Conservation (phyloP, 2,329 filamentous ascomycete species). For the Xylaria sp. region DNA sequence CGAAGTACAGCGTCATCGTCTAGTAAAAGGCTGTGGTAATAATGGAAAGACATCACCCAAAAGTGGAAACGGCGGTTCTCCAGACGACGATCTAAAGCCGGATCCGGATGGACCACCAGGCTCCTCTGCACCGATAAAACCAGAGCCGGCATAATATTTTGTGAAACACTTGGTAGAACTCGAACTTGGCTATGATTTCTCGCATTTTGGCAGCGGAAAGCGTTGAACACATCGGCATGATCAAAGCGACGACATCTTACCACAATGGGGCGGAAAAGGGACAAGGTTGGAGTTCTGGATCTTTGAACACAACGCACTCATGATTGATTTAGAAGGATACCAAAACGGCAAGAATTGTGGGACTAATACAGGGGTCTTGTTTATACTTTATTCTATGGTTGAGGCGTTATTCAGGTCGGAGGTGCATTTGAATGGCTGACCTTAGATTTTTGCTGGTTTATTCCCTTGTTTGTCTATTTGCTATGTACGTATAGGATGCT, state of each 20-base stretch:
- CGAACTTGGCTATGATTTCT: neutral
- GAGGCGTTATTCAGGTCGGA: constrained; percentile 32
- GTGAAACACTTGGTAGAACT: neutral
- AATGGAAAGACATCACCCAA: constrained; percentile 45
- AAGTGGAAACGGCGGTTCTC: constrained; percentile 39
- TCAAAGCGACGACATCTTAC: constrained; percentile 29
- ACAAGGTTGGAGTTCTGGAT: constrained; percentile 29
- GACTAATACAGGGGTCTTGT: constrained; percentile 30
- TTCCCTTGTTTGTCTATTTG: constrained; percentile 24
- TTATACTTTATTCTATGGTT: constrained; percentile 17
- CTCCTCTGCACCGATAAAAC: constrained; percentile 35
- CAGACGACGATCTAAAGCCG: constrained; percentile 41
- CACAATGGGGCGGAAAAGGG: constrained; percentile 29
- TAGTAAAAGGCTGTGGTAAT: constrained; percentile 72
- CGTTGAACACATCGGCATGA: constrained; percentile 24
- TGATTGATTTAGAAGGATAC: constrained; percentile 36
- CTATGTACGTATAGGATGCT: constrained; percentile 18
- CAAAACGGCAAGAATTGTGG: constrained; percentile 33
- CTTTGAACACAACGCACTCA: constrained; percentile 25
- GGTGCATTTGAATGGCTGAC: constrained; percentile 33
- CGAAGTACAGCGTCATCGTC: constrained; percentile 64
- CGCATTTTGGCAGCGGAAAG: constrained; percentile 6
- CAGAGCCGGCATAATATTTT: constrained; percentile 36
- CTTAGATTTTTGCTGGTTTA: constrained; percentile 34
- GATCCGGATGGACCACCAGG: constrained; percentile 36